Evolutionary conservation across 2,329 filamentous ascomycete species (phyloP), one percentile per base, ranked within the genome.

Genomic region (Botrytis cinerea): DNA sequence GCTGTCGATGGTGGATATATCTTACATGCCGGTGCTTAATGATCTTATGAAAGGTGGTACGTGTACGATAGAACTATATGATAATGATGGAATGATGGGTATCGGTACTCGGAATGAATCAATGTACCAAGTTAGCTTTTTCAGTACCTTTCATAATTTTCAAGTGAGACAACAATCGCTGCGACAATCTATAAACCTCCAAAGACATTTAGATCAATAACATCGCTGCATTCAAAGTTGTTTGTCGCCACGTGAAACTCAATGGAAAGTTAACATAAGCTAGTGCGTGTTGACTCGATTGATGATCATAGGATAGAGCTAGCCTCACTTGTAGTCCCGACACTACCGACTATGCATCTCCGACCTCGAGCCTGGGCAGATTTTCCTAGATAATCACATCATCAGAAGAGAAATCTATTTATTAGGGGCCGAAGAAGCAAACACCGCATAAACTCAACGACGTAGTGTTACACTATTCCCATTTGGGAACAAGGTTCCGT

Each of bases 1-100:
- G 82, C 84, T 1, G 85, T 89, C 8, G 87, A 89, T 78, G 87
- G 87, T 9, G 87, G 87, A 0, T 89, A 88, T 75, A 83, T 83
- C 7, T 76, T 86, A 61, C 70, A 72, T 45, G 61, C 70, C 38
- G 61, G 70, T 72, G 70, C 61, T 67, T 67, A 22, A 67, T 54
- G 46, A 54, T 8, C 48, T n/a, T 28, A 67, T 59, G 35, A 59
- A 43, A 35, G 28, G 35, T 62, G 32, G n/a, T 32, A 68, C 16
- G 32, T n/a, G 48, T 46, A 45, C 16, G 38, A 70, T 46, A 59
- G 22, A 22, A 14, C 14, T 28, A 32, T 46, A 62, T 61, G 22
- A n/a, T 70, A 48, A 48, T 67, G 64, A 67, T 40, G 14, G 46
- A 28, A 64, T 46, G 28, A 35, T 61, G 28, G 62, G 20, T 38